Percentiles rank a stretch among this genome's conserved stretches.
Evolutionary conservation across 106 monocot genomes (phyloP).

Genomic region (Vanilla planifolia): DNA sequence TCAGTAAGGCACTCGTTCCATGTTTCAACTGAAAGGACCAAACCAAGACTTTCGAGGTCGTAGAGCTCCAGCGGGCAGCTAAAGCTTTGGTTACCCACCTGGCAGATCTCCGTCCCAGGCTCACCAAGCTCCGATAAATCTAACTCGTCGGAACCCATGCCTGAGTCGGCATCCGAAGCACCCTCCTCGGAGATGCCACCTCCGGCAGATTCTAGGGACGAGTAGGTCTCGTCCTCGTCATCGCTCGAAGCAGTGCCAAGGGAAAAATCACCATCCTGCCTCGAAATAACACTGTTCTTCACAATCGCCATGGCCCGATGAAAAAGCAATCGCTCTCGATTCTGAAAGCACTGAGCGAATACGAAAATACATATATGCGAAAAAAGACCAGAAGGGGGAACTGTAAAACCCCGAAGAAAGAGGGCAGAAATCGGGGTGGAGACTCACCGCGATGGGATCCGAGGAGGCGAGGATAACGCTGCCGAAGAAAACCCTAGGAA

Average conservation of each 20-base stretch:
- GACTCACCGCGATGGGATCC: not conserved
- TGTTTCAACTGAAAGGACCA: not conserved
- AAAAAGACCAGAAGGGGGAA: not conserved
- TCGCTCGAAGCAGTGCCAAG: slow-evolving; percentile 22
- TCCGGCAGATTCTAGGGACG: not conserved
- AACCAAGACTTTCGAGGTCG: slow-evolving; percentile 10
- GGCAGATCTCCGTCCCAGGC: slow-evolving; percentile 53
- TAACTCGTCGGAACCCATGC: slow-evolving; percentile 69
- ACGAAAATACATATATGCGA: not conserved
- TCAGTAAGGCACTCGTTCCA: slow-evolving; percentile 50
- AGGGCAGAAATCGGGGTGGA: not conserved
- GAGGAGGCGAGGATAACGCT: not conserved
- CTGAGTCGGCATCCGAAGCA: slow-evolving; percentile 34
- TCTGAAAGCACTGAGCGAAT: not conserved
- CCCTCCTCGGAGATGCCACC: slow-evolving; percentile 1
- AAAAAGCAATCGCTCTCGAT: not conserved
- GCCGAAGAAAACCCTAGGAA: slow-evolving; percentile 9
- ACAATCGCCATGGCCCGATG: slow-evolving; percentile 42
- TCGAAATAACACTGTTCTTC: slow-evolving; percentile 32
- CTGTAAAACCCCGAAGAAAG: slow-evolving; percentile 1
- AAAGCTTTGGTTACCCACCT: slow-evolving; percentile 62
- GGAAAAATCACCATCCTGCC: slow-evolving; percentile 22
- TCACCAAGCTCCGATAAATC: slow-evolving; percentile 55
- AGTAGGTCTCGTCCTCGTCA: slow-evolving; percentile 21
- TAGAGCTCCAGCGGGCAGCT: slow-evolving; percentile 27